A percentile compares a stretch with the other conserved stretches of the same genome.
Conservation (phyloP, 495 filamentous ascomycete species). For the Tuber borchii region DNA sequence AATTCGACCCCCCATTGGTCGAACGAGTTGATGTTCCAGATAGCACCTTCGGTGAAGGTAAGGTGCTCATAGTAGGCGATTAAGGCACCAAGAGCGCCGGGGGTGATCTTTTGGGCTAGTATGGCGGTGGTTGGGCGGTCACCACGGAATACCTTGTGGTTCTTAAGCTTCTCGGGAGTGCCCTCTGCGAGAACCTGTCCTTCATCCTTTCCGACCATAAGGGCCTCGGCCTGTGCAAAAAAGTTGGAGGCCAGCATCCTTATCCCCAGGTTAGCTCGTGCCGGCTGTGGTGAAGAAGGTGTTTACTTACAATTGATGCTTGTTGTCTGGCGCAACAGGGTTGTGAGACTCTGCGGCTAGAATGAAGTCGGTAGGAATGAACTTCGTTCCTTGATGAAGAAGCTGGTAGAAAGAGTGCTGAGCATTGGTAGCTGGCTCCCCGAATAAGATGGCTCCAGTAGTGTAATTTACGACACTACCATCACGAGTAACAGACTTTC, state of each 20-base stretch:
- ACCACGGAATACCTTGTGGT: slow-evolving; percentile 98
- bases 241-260: slow-evolving; percentile 98
- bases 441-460: slow-evolving; percentile 89
- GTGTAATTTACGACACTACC: slow-evolving; percentile 94
- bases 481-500: slow-evolving; percentile 88
- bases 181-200: slow-evolving; percentile 86
- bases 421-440: slow-evolving; percentile 96
- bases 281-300: not conserved
- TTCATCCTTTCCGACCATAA: slow-evolving; percentile 96
- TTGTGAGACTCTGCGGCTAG: slow-evolving; percentile 94
- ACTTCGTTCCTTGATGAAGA: slow-evolving; percentile 96
- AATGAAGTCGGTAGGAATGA: slow-evolving; percentile 97
- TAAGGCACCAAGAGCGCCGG: slow-evolving; percentile 82
- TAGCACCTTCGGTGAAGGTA: slow-evolving; percentile 92
- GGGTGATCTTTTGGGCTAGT: slow-evolving; percentile 89
- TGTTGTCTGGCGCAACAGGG: slow-evolving; percentile 70
- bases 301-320: slow-evolving; percentile 69
- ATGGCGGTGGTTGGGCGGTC: slow-evolving; percentile 96
- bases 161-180: slow-evolving; percentile 71
- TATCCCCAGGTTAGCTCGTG: not conserved
- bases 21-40: slow-evolving; percentile 99
- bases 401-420: slow-evolving; percentile 99
- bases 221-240: slow-evolving; percentile 91
- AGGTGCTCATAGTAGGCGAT: slow-evolving; percentile 99
- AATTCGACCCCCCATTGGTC: slow-evolving; percentile 99